Evolutionary conservation across 139 green algal species (phyloP).

Genomic region (Coccomyxa sp.): DNA sequence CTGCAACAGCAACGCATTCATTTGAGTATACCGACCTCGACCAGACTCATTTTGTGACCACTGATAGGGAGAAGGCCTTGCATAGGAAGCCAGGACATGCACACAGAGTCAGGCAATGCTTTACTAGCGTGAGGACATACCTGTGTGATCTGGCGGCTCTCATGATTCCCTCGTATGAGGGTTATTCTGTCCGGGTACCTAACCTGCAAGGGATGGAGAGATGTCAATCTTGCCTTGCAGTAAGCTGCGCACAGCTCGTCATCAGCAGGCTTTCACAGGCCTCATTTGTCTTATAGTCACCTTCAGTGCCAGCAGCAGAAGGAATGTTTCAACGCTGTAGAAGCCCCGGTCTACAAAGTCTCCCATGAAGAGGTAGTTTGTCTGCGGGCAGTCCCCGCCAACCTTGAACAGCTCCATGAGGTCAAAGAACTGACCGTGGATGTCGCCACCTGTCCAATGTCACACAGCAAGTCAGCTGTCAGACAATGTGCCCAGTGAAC

Average conservation of each 20-base stretch:
- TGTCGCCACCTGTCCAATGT: constrained; percentile 73
- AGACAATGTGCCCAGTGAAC: not conserved
- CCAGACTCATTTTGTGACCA: no score
- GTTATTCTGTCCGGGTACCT: constrained; percentile 94
- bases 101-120: not conserved
- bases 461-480: not conserved
- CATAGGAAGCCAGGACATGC: no score
- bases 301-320: constrained; percentile 97
- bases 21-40: no score
- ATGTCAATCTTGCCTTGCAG: not conserved
- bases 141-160: constrained; percentile 98
- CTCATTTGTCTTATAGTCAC: constrained; percentile 34
- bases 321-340: constrained; percentile 97
- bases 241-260: not conserved
- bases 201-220: constrained; percentile 33
- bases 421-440: constrained; percentile 97
- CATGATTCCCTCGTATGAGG: constrained; percentile 97
- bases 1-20: constrained; percentile 15
- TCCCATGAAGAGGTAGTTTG: constrained; percentile 99
- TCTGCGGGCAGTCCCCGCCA: constrained; percentile 93
- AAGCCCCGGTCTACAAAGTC: constrained; percentile 99
- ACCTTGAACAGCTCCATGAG: constrained; percentile 98
- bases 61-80: no score
- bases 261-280: not conserved
- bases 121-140: no score